A percentile compares a stretch with the other conserved stretches of the same genome.
Evolutionary conservation across 2,329 filamentous ascomycete genomes (phyloP).

Genomic region (Aspergillus sp.): DNA sequence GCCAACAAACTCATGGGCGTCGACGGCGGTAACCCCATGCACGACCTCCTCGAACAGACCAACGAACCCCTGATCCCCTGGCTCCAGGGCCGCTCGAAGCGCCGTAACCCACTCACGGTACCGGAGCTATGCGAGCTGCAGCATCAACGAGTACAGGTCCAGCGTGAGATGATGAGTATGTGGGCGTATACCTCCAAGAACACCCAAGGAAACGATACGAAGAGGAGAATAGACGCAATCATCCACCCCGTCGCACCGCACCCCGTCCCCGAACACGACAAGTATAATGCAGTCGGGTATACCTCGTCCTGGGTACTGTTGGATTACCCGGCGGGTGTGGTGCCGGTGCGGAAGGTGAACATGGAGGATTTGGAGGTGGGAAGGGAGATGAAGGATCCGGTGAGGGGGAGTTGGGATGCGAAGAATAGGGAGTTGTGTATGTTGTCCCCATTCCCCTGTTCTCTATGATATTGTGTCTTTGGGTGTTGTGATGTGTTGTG

Average conservation of each 20-base stretch:
- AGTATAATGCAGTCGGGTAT: conserved; percentile 64
- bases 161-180: conserved; percentile 58
- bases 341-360: conserved; percentile 55
- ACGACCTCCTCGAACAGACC: conserved; percentile 58
- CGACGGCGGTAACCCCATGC: conserved; percentile 58
- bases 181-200: conserved; percentile 54
- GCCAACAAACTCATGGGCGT: conserved; percentile 61
- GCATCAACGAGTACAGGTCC: conserved; percentile 53
- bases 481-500: background rate
- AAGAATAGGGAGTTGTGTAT: conserved; percentile 60
- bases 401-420: conserved; percentile 61
- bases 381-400: conserved; percentile 44
- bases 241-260: conserved; percentile 66
- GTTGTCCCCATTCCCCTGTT: conserved; percentile 18
- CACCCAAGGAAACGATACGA: too few relatives aligned
- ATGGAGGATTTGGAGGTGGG: conserved; percentile 51
- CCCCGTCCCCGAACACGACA: conserved; percentile 62
- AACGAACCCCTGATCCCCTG: conserved; percentile 62
- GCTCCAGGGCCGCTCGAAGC: conserved; percentile 55
- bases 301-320: conserved; percentile 63
- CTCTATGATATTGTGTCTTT: too few relatives aligned
- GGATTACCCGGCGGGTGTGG: conserved; percentile 60
- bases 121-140: conserved; percentile 56
- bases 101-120: conserved; percentile 51
- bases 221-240: conserved; percentile 57